phyloP scores from a whole-genome alignment of 805 yeast genomes.

The Candida chilensis region DNA sequence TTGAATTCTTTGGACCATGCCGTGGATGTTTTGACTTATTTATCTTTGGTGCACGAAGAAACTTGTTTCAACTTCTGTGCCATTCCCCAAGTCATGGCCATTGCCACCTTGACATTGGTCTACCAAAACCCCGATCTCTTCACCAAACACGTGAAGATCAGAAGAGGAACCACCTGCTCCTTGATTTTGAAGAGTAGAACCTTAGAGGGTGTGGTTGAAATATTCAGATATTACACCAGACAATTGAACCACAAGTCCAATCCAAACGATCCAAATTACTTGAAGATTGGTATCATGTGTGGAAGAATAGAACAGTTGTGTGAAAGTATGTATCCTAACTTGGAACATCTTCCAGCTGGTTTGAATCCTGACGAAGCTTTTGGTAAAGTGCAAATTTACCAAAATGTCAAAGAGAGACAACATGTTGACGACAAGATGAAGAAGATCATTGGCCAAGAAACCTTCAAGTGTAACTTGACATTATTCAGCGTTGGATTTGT shows the following conservation, averaged over 20 bases:
- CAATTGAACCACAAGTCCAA: conserved; percentile 71
- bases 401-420: conserved; percentile 24
- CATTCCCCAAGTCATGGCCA: conserved; percentile 98
- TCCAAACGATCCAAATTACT: conserved; percentile 79
- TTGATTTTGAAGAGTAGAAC: conserved; percentile 70
- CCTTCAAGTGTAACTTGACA: conserved; percentile 9
- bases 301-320: conserved; percentile 86
- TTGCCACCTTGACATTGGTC: conserved; percentile 83
- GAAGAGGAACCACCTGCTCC: conserved; percentile 80
- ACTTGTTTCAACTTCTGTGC: conserved; percentile 88
- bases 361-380: conserved; percentile 28
- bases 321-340: conserved; percentile 61
- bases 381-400: conserved; percentile 24
- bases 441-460: conserved; percentile 10
- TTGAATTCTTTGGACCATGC: conserved; percentile 73
- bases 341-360: conserved; percentile 45
- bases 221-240: conserved; percentile 68
- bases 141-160: conserved; percentile 68
- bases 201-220: conserved; percentile 63
- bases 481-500: conserved; percentile 6
- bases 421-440: conserved; percentile 24
- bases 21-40: conserved; percentile 64
- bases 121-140: conserved; percentile 75
- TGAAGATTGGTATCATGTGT: conserved; percentile 74
- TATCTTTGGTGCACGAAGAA: conserved; percentile 71